phyloP scores from a whole-genome alignment of 768 basidiomycete species.

The Macrocybe gigantea region DNA sequence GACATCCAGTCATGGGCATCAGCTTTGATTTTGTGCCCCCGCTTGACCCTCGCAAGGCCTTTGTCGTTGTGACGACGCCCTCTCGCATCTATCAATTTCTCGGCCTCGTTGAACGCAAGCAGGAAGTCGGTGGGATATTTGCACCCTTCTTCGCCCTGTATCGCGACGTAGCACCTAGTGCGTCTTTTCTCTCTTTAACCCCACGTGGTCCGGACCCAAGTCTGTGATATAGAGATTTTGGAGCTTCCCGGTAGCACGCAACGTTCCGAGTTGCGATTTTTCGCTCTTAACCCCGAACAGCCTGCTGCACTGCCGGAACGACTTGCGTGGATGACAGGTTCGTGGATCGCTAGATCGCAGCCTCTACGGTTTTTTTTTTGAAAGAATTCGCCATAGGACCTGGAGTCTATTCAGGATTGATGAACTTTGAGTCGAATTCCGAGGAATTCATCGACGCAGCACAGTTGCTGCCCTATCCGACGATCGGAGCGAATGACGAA shows the following conservation, averaged over 20 bases:
- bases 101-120: constrained; percentile 62
- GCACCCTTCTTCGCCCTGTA: constrained; percentile 68
- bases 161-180: constrained; percentile 77
- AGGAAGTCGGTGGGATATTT: constrained; percentile 75
- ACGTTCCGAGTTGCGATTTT: constrained; percentile 79
- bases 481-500: constrained; percentile 22
- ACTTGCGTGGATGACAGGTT: constrained; percentile 92
- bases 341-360: constrained; percentile 11
- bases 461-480: constrained; percentile 75
- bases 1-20: constrained; percentile 79
- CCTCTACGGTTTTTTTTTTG: too few species aligned
- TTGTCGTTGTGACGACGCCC: constrained; percentile 81
- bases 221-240: constrained; percentile 60
- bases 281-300: constrained; percentile 64
- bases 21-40: constrained; percentile 74
- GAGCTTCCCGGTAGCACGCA: constrained; percentile 80
- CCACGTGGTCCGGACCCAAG: background rate
- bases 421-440: constrained; percentile 62
- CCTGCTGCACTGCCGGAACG: constrained; percentile 62
- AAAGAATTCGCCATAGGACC: constrained; percentile 45
- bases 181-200: constrained; percentile 8
- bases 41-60: constrained; percentile 50
- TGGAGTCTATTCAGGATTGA: constrained; percentile 81
- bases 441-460: constrained; percentile 77
- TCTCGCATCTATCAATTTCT: constrained; percentile 89